Conservation (phyloP, 306 rosid species). For the Cicer chorassanicum region DNA sequence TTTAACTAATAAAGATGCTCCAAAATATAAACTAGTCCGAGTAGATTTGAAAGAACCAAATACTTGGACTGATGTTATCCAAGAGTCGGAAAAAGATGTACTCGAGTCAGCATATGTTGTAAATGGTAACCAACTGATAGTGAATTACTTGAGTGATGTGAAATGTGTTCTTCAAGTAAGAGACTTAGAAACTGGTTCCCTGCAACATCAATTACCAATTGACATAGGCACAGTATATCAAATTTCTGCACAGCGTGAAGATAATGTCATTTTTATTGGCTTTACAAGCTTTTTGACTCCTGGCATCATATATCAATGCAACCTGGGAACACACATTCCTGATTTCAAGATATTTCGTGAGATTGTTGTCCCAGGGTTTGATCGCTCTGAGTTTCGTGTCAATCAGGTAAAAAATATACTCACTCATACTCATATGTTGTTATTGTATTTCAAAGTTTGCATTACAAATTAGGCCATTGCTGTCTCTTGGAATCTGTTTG, state of each 20-base stretch:
- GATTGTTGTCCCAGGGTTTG: conserved; percentile 74
- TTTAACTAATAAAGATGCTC: conserved; percentile 88
- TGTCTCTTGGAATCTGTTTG: conserved; percentile 25
- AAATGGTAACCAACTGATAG: conserved; percentile 75
- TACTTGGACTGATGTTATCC: conserved; percentile 73
- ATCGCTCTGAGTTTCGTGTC: conserved; percentile 71
- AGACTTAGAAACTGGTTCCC: conserved; percentile 82
- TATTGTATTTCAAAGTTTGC: background rate
- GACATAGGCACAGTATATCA: conserved; percentile 85
- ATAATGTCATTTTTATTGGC: conserved; percentile 64
- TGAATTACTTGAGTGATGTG: conserved; percentile 90
- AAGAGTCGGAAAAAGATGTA: conserved; percentile 80
- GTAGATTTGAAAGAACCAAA: conserved; percentile 83
- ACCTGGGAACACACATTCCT: conserved; percentile 63
- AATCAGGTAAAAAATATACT: conserved; percentile 62
- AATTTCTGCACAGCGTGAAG: conserved; percentile 81
- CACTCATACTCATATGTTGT: background rate
- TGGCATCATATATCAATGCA: conserved; percentile 83
- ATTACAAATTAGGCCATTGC: background rate
- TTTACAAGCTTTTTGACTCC: conserved; percentile 87
- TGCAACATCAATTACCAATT: conserved; percentile 76
- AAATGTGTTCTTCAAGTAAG: conserved; percentile 83
- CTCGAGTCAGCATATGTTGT: conserved; percentile 80
- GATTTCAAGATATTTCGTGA: conserved; percentile 87
- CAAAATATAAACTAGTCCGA: conserved; percentile 79